A percentile compares a stretch with the other conserved stretches of the same genome.
Conservation (phyloP, 352 stramenopile species). For the Blastocystis sp. region DNA sequence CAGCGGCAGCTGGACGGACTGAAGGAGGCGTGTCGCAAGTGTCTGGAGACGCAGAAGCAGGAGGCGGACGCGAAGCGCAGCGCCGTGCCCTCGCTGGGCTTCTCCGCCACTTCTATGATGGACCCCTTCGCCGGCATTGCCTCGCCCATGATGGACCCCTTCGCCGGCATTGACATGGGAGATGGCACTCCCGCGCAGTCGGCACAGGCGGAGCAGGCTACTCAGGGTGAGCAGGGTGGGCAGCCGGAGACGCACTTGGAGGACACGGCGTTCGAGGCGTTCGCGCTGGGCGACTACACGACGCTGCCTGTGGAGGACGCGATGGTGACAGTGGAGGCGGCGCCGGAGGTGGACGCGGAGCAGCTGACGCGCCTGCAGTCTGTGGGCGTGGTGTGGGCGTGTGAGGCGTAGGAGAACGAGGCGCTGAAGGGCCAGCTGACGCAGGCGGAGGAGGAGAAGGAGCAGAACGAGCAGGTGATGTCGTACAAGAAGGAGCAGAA, state of each 20-base stretch:
- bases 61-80: constrained; percentile 13
- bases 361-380: constrained; percentile 17
- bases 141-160: background rate
- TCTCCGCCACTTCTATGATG: constrained; percentile 15
- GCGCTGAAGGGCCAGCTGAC: constrained; percentile 16
- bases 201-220: background rate
- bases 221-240: no score
- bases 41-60: constrained; percentile 57
- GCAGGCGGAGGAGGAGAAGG: constrained; percentile 48
- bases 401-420: constrained; percentile 52
- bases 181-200: background rate
- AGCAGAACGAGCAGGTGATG: constrained; percentile 51
- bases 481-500: constrained; percentile 64
- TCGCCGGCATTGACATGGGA: background rate
- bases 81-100: background rate
- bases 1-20: constrained; percentile 19
- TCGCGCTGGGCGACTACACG: constrained; percentile 3
- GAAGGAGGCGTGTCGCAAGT: constrained; percentile 18
- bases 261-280: background rate
- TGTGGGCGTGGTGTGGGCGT: background rate
- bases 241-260: background rate
- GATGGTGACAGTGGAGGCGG: background rate
- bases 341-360: background rate
- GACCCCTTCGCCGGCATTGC: constrained; percentile 44
- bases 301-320: background rate